Conservation (phyloP, 164 flowering plant species). For the Vitis amurensis region DNA sequence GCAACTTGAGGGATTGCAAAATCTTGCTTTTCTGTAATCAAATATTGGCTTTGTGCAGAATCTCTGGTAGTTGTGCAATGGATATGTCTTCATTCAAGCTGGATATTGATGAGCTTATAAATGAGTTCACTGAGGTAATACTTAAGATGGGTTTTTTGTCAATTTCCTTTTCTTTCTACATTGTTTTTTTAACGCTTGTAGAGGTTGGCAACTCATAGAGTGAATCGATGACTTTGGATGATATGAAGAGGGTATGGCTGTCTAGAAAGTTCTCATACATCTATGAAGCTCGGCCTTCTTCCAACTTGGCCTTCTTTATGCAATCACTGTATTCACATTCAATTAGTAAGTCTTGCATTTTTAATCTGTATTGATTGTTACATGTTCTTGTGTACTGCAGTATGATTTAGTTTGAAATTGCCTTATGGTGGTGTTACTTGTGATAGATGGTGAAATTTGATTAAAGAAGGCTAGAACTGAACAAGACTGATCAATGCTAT, state of each 20-base stretch:
- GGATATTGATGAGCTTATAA: conserved; percentile 82
- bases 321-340: conserved; percentile 79
- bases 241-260: conserved; percentile 80
- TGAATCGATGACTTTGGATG: conserved; percentile 53
- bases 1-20: no score
- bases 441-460: no score
- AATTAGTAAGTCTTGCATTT: conserved; percentile 42
- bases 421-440: no score
- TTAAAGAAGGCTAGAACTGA: no score
- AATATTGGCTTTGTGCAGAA: no score
- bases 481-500: no score
- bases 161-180: background rate
- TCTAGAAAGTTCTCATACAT: conserved; percentile 73
- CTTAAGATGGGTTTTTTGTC: background rate
- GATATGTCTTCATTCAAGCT: conserved; percentile 61
- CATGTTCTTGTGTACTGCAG: no score
- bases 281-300: conserved; percentile 70
- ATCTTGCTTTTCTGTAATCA: no score
- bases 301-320: conserved; percentile 66
- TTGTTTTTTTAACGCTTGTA: conserved; percentile 1
- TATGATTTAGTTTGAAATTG: no score
- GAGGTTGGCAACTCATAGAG: conserved; percentile 29
- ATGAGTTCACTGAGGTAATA: conserved; percentile 61
- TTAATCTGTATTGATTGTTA: background rate
- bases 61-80: conserved; percentile 22